phyloP scores from a whole-genome alignment of 1,284 basidiomycete genomes.

The Crucibulum parvulum region DNA sequence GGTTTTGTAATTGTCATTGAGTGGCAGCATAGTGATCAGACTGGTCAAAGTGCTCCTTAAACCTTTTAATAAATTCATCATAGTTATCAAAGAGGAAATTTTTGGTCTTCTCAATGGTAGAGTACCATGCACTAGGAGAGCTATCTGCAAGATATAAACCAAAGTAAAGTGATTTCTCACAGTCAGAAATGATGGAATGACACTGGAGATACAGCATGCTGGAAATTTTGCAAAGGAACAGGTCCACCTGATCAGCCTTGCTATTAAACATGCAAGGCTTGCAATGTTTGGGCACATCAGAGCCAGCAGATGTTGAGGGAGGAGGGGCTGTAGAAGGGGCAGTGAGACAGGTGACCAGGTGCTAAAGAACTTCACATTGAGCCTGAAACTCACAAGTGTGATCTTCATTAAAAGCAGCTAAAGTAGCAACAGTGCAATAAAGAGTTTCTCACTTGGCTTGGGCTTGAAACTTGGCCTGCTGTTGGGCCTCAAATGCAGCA shows the following conservation, averaged over 20 bases:
- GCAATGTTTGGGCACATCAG: not conserved
- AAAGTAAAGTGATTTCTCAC: conserved; percentile 22
- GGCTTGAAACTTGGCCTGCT: not conserved
- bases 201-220: conserved; percentile 19
- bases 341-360: not conserved
- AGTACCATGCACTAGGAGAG: conserved; percentile 18
- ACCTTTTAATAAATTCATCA: conserved; percentile 21
- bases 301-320: not conserved
- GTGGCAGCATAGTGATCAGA: conserved; percentile 24
- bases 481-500: not conserved
- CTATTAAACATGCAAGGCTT: conserved; percentile 16
- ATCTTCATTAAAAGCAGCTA: not conserved
- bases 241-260: conserved; percentile 15
- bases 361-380: not conserved
- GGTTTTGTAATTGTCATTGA: conserved; percentile 19
- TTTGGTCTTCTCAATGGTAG: conserved; percentile 8
- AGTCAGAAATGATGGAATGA: conserved; percentile 12
- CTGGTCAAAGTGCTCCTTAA: conserved; percentile 29
- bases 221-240: conserved; percentile 25
- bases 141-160: conserved; percentile 22
- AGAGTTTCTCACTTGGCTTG: not conserved
- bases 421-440: not conserved
- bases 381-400: not conserved
- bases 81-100: conserved; percentile 18
- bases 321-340: not conserved